Conservation (phyloP, 2,329 filamentous ascomycete species). For the Aspergillus fischeri region DNA sequence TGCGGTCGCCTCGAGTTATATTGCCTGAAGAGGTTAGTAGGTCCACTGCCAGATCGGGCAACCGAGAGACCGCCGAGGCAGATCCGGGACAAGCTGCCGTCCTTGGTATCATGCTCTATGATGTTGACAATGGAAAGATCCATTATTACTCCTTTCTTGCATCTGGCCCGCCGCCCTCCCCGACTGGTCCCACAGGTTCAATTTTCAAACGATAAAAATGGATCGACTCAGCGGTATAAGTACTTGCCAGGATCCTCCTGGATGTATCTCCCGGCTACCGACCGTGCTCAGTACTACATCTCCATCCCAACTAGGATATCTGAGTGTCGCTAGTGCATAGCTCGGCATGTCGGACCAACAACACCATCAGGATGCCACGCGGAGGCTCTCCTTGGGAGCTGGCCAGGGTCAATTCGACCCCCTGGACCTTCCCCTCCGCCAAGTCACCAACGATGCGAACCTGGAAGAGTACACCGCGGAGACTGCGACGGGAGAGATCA, state of each 20-base stretch:
- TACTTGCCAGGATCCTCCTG: neutral
- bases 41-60: slow-evolving; percentile 13
- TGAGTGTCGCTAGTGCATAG: neutral
- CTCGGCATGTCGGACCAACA: slow-evolving; percentile 1
- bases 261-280: neutral
- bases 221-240: neutral
- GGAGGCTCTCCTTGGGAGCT: slow-evolving; percentile 23
- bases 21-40: slow-evolving; percentile 17
- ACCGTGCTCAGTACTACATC: neutral
- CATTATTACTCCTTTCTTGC: neutral
- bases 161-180: neutral
- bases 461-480: slow-evolving; percentile 65
- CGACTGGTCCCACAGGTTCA: neutral
- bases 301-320: neutral
- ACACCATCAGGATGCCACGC: slow-evolving; percentile 14
- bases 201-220: neutral
- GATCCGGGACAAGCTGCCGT: slow-evolving; percentile 3
- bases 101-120: neutral
- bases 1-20: slow-evolving; percentile 15
- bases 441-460: slow-evolving; percentile 57
- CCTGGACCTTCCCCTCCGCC: slow-evolving; percentile 62
- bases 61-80: slow-evolving; percentile 3
- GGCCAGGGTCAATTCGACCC: slow-evolving; percentile 34
- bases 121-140: neutral
- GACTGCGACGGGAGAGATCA: slow-evolving; percentile 58